Base-by-base conservation (phyloP, 2,329 filamentous ascomycete species). In the Chrysoporthe cubensis region DNA sequence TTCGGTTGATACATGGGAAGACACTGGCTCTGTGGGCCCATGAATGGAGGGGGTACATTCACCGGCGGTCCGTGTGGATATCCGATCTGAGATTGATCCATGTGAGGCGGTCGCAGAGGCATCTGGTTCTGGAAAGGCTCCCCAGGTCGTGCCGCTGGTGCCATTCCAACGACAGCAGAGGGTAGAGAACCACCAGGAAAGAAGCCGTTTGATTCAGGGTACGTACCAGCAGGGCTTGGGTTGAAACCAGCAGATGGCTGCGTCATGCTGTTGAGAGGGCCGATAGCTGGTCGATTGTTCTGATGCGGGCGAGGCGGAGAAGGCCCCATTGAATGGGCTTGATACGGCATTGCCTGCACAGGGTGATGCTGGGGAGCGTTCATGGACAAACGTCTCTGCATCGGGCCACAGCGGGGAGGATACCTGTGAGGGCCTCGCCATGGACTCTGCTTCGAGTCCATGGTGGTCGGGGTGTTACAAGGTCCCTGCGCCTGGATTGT, bases 1-100 rank as follows among this genome's bases (percentile, higher is more conserved):
- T 67, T 67, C 8, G 62, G 26, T 18, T 65, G 67, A 21, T 67
- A 69, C 50, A 61, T 18, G 14, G 65, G 65, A 54, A 44, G 6
- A 14, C 43, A 32, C 11, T 34, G 61, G 34, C 48, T 42, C 58
- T 58, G 61, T 16, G 59, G 65, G 43, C 13, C 61, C 50, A 48
- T 59, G 40, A 58, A 44, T 16, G 54, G 65, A 54, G 43, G 42
- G 3, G 65, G 48, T 42, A 21, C 14, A 26, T 42, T 42, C 62
- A 46, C 52, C 14, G 43, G 58, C 13, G 57, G 37, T 21, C 56
- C 65, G 9, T 59, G 48, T 26, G 65, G 57, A 40, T 50, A 18
- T 11, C 34, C n/a, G 13, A 56, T 60, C 48, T 32, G 65, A 18
- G 52, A 37, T 46, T 46, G 62, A 5, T 64, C 46, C 65, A 54